Evolutionary conservation across 2,329 filamentous ascomycete genomes (phyloP), one percentile per base, ranked within the genome.

Genomic region (Pestalotiopsis sp.): DNA sequence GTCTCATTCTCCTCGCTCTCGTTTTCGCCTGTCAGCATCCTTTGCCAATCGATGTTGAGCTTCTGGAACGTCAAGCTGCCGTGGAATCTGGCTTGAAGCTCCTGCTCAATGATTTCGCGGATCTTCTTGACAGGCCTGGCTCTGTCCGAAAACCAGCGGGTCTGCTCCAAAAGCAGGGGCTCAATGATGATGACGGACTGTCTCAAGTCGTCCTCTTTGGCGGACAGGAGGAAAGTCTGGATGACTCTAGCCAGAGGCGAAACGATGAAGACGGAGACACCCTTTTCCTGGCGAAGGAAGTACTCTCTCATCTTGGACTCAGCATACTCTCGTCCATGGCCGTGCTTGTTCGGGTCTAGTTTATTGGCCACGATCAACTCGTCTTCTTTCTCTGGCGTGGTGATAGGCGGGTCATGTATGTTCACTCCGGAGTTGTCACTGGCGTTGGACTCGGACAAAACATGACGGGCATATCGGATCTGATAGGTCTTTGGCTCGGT

Each of bases 61-160:
- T 68, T 61, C 1, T 14, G 11, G 11, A 68, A 3, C 31, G 23
- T 14, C 5, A 14, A 4, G 4, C 25, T n/a, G 20, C 3, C 62
- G 11, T 40, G 6, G 20, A 23, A 23, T 66, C 68, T 40, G 12
- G 20, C 17, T 20, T 57, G 6, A n/a, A 68, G 49, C 12, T 58
- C 52, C 4, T 14, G 9, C 14, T 60, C 36, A 4, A 65, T 56
- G 3, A 27, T 38, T 1, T 41, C 38, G 27, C 67, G 36, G 20
- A 65, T 69, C 4, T 62, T 23, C 6, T 17, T 66, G 36, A 20
- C n/a, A 6, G 23, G 31, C 4, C 25, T 31, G 25, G n/a, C 60
- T 23, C 68, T 63, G 40, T 69, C 68, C 13, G 68, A 69, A 49
- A 69, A 67, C 68, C 68, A 69, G 11, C 23, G 40, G 52, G 68